Base-by-base conservation (phyloP, 306 rosid genomes). In the Trifolium dubium region DNA sequence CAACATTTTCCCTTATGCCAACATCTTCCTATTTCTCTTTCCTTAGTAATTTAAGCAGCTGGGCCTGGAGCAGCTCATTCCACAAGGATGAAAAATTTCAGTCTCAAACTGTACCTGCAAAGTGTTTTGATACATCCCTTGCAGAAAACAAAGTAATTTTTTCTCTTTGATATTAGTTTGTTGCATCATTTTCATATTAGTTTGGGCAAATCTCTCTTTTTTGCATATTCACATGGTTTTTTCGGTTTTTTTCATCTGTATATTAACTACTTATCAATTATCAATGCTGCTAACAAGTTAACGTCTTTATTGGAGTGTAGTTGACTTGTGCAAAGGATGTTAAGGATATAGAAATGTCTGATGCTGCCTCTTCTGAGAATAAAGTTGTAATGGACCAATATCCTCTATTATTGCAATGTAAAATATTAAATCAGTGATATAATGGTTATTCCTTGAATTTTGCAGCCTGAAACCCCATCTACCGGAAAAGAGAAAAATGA, bases 111-210 rank as follows among this genome's bases (percentile, higher is more conserved):
- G 11, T 82, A 23, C 92, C 76, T 77, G 77, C 87, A 0, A 85
- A 83, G 46, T 94, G 96, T 28, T 83, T 84, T 68, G 96, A 89
- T 80, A 59, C 64, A 49, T 61, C 82, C 17, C 69, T 69, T 1
- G 93, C 85, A 4, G 90, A 79, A 65, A 88, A 92, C 15, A 91
- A 83, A 90, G 99, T 92, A 78, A 53, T 31, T 44, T 62, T 63
- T 14, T 67, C 66, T 11, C n/a, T 64, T 7, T 44, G 37, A 31
- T 32, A 14, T 44, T 62, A 19, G 5, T 41, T 47, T 69, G 12
- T n/a, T 71, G 17, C 65, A 53, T 68, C 10, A 2, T 37, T 60
- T 63, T n/a, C 64, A n/a, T n/a, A n/a, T n/a, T n/a, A n/a, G n/a
- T n/a, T n/a, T 76, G 60, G 34, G 30, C 6, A 1, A 39, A 1